These are phyloP conservation scores for Kwoniella heveanensis DNA, from an alignment of 768 basidiomycete species.

Conservation along the genomic window DNA sequence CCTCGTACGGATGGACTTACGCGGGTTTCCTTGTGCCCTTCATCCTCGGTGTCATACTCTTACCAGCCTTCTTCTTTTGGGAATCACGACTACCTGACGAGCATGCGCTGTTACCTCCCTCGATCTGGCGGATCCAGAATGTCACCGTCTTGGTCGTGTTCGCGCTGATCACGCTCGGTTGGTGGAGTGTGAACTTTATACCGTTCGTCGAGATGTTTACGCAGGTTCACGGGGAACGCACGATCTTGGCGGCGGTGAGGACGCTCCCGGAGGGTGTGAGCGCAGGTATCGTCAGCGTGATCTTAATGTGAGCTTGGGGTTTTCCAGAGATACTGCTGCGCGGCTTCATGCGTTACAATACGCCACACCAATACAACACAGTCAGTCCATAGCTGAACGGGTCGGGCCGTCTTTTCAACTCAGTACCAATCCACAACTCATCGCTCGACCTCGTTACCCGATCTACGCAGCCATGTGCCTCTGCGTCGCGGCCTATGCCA, in stretches of 20 bases:
- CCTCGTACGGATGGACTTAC: constrained; percentile 34
- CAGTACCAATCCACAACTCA: too few relatives aligned
- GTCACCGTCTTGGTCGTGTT: constrained; percentile 41
- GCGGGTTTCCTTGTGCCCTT: constrained; percentile 43
- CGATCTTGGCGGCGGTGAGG: neutral
- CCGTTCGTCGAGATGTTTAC: constrained; percentile 9
- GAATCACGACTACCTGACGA: constrained; percentile 27
- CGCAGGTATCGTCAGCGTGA: too few relatives aligned
- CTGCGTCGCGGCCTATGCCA: too few relatives aligned
- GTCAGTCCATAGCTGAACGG: too few relatives aligned
- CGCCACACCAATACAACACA: too few relatives aligned
- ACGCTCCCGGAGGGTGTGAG: neutral
- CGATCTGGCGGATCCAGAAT: constrained; percentile 44
- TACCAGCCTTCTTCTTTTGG: constrained; percentile 40
- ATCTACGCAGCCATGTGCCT: too few relatives aligned
- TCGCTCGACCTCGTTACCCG: too few relatives aligned
- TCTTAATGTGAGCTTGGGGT: too few relatives aligned
- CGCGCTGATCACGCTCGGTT: constrained; percentile 33
- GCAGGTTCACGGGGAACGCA: neutral
- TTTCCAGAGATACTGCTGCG: too few relatives aligned
- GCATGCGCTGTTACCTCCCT: constrained; percentile 37
- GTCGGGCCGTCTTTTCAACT: too few relatives aligned
- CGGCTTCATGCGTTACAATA: too few relatives aligned
- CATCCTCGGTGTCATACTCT: constrained; percentile 34
- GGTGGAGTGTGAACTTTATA: constrained; percentile 25